Evolutionary conservation across 2,329 filamentous ascomycete species (phyloP), one percentile per base, ranked within the genome.

Genomic region (Xylaria sp.): DNA sequence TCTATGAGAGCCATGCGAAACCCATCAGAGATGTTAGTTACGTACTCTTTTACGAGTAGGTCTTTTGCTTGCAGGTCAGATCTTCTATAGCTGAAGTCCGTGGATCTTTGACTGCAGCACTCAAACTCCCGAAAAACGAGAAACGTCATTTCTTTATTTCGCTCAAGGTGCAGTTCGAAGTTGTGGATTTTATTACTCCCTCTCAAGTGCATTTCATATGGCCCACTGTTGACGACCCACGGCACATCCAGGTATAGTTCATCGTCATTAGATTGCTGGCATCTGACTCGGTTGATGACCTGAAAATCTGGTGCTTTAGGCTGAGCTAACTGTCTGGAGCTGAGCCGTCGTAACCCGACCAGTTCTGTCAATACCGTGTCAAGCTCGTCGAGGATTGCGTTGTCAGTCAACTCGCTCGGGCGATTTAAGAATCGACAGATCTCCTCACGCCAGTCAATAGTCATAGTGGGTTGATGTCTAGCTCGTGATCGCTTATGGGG

Each of bases 171-270:
- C 35, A 54, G 25, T 44, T 65, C 63, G 25, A 65, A 60, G n/a
- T 60, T 65, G 37, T 60, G 55, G 12, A 65, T 60, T 55, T 65
- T 60, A 60, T 65, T 60, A 35, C 63, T 65, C 18, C 63, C 55
- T 60, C 63, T 47, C 55, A 65, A 37, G 27, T 65, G 63, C 25
- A 40, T 37, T 37, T 54, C 21, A 23, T 60, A 54, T 65, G 63
- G 57, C 16, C 55, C 63, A 37, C 57, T 55, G 25, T 65, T 44
- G 21, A 65, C 63, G 25, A 65, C 25, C 47, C 63, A 65, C 23
- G 55, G 63, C 5, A 10, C 23, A 44, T 65, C 63, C 6, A 65
- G 21, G 29, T 65, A 65, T 47, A 65, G n/a, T 35, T 25, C 50
- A 5, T 42, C n/a, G 21, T 53, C 54, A 47, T 47, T 12, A 9